phyloP scores from a whole-genome alignment of 169 alveolate species.

The Cryptosporidium baileyi region DNA sequence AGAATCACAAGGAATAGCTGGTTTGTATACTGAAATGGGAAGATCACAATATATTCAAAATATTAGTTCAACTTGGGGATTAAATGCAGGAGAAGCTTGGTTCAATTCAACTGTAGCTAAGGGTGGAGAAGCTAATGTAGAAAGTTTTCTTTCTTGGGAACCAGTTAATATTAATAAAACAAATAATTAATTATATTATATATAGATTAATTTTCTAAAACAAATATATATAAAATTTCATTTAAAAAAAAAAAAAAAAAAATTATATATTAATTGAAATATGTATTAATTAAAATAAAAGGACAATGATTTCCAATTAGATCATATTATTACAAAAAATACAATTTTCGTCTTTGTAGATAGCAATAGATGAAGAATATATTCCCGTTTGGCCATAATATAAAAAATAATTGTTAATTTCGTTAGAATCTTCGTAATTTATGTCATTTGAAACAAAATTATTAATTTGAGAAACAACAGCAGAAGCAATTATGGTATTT shows the following conservation, averaged over 20 bases:
- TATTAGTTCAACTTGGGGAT: constrained; percentile 59
- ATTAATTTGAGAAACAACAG: constrained; percentile 23
- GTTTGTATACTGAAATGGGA: constrained; percentile 55
- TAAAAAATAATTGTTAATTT: not conserved
- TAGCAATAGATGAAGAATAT: constrained; percentile 10
- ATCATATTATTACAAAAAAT: constrained; percentile 11
- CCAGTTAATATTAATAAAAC: constrained; percentile 15
- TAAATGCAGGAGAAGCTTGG: constrained; percentile 68
- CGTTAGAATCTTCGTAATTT: not conserved
- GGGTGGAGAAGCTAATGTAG: constrained; percentile 66
- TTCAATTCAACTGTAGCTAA: constrained; percentile 18
- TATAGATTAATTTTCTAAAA: not conserved
- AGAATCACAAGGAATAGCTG: constrained; percentile 56
- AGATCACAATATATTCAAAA: constrained; percentile 21
- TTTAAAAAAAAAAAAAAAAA: not conserved
- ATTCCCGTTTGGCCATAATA: constrained; percentile 55
- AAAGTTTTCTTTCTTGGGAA: constrained; percentile 69
- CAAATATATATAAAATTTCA: not conserved
- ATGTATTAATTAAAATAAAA: not conserved
- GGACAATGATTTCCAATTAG: too few relatives aligned
- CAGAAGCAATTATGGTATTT: constrained; percentile 49
- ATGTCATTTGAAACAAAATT: not conserved
- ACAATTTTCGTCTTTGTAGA: constrained; percentile 28
- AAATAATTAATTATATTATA: not conserved
- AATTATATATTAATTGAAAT: not conserved